These are phyloP conservation scores for Cyclotella atomus DNA, from an alignment of 108 stramenopile species.

Conservation along the genomic window DNA sequence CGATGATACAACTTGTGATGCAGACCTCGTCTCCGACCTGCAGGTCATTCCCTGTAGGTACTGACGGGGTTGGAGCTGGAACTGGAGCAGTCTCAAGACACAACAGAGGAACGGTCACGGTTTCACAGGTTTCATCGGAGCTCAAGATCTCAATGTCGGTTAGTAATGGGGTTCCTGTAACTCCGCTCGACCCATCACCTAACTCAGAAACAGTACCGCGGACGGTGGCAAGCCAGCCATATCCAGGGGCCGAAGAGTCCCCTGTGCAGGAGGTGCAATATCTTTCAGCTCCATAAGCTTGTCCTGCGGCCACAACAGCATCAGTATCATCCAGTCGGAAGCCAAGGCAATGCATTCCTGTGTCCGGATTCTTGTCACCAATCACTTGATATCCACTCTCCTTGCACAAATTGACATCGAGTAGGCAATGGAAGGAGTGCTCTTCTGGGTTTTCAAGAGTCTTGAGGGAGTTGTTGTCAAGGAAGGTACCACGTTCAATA, in stretches of 20 bases:
- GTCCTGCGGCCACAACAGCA: slow-evolving; percentile 10
- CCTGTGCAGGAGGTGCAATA: slow-evolving; percentile 29
- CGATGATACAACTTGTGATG: slow-evolving; percentile 47
- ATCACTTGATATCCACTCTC: slow-evolving; percentile 33
- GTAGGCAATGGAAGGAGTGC: slow-evolving; percentile 48
- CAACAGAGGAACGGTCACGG: neutral
- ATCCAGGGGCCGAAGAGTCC: slow-evolving; percentile 1
- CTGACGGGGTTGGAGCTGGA: neutral
- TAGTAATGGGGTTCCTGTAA: slow-evolving; percentile 21
- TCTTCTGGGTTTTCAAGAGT: slow-evolving; percentile 39
- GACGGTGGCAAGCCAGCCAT: slow-evolving; percentile 32
- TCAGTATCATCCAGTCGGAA: slow-evolving; percentile 30
- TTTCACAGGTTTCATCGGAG: neutral
- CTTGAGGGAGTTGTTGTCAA: slow-evolving; percentile 22
- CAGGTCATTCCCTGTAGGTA: too few relatives aligned
- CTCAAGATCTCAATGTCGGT: slow-evolving; percentile 15
- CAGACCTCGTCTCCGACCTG: slow-evolving; percentile 43
- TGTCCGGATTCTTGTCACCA: slow-evolving; percentile 17
- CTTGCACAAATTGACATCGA: slow-evolving; percentile 32
- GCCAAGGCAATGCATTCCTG: slow-evolving; percentile 24
- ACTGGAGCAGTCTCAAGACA: neutral
- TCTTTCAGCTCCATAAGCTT: neutral
- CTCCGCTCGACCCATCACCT: slow-evolving; percentile 25
- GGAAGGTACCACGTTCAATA: slow-evolving; percentile 39
- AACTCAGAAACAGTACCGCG: slow-evolving; percentile 19